Percentiles rank a stretch among this genome's conserved stretches.
Evolutionary conservation across 768 basidiomycete genomes (phyloP).

Genomic region (Lentinula sp.): DNA sequence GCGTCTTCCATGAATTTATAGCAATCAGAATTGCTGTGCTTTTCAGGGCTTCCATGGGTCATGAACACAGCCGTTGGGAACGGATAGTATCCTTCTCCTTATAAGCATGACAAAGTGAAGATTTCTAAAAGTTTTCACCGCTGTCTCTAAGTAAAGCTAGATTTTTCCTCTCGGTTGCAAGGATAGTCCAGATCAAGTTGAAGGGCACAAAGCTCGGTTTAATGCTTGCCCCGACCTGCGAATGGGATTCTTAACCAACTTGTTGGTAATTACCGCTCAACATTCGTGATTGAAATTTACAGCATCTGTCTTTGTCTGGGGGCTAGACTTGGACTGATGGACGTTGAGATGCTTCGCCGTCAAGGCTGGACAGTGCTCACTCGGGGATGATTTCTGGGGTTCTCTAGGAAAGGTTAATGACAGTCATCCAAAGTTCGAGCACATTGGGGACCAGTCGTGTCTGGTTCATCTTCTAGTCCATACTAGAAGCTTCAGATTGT

Average conservation of each 20-base stretch:
- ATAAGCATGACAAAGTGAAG: too few species aligned
- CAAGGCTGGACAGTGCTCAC: background rate
- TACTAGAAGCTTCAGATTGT: background rate
- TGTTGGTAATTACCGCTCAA: background rate
- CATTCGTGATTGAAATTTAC: background rate
- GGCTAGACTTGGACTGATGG: background rate
- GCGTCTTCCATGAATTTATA: too few species aligned
- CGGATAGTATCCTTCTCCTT: too few species aligned
- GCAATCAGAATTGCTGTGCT: too few species aligned
- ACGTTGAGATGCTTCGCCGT: background rate
- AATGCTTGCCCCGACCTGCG: too few species aligned
- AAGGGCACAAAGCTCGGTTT: too few species aligned
- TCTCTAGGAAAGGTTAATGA: background rate
- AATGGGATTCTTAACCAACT: background rate
- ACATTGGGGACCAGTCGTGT: background rate
- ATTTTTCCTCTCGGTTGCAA: too few species aligned
- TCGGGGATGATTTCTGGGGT: background rate
- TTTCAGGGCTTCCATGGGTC: too few species aligned
- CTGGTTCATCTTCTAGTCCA: background rate
- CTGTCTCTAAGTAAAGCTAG: too few species aligned
- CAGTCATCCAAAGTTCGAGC: background rate
- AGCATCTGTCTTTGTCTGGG: background rate
- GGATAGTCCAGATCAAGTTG: too few species aligned
- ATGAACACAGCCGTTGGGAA: too few species aligned
- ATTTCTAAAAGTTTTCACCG: too few species aligned